Percentiles rank a stretch among this genome's conserved stretches.
Conservation (phyloP, 208 protist genomes). For the Leishmania amazonensis region DNA sequence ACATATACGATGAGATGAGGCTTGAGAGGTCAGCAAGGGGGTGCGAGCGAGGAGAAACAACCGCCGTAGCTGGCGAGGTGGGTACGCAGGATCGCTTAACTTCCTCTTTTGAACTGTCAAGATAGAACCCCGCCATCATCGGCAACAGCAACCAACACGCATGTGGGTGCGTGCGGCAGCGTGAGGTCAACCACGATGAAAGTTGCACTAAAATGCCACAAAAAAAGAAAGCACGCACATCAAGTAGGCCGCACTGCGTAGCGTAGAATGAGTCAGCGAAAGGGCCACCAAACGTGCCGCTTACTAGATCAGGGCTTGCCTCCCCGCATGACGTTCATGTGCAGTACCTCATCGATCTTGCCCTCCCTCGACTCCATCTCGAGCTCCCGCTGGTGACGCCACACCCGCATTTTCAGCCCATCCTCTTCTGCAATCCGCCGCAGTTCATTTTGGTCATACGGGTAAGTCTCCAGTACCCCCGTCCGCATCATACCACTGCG, state of each 20-base stretch:
- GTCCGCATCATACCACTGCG: constrained; percentile 79
- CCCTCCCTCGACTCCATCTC: constrained; percentile 73
- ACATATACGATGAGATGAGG: background rate
- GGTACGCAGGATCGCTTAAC: background rate
- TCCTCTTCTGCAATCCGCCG: constrained; percentile 70
- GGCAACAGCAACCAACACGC: too few relatives aligned
- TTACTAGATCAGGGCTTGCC: constrained; percentile 4
- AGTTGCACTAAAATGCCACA: background rate
- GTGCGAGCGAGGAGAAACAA: background rate
- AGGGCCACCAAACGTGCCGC: too few relatives aligned
- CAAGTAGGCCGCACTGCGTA: background rate
- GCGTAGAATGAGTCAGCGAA: background rate
- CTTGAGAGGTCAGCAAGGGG: background rate
- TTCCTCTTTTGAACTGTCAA: background rate
- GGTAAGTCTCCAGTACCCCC: constrained; percentile 70
- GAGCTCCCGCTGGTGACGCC: constrained; percentile 75
- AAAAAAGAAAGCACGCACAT: background rate
- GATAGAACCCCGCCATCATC: background rate
- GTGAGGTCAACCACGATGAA: background rate
- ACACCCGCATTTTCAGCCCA: constrained; percentile 85
- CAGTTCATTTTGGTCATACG: constrained; percentile 79
- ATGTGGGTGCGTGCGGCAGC: background rate
- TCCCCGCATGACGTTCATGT: constrained; percentile 51
- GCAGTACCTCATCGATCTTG: constrained; percentile 77
- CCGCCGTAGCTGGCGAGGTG: background rate